Evolutionary conservation across 495 filamentous ascomycete genomes (phyloP).

Genomic region (Aspergillus incahuasiensis): DNA sequence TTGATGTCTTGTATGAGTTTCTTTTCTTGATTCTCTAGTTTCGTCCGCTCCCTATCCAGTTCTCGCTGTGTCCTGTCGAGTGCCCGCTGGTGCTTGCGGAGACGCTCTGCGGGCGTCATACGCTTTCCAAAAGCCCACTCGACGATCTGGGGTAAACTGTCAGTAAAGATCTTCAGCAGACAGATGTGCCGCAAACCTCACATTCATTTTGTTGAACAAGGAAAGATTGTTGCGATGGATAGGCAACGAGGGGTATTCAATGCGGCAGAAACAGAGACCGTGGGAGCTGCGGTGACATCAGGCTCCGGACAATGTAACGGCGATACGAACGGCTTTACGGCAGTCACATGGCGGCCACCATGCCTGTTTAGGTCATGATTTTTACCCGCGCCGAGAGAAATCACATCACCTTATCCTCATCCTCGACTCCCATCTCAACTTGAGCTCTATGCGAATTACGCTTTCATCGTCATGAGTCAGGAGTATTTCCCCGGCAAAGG

Average conservation of each 20-base stretch:
- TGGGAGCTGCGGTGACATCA: constrained; percentile 29
- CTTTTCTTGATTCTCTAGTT: constrained; percentile 98
- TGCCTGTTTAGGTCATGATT: constrained; percentile 12
- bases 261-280: background rate
- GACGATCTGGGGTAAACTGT: constrained; percentile 57
- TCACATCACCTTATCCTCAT: constrained; percentile 4
- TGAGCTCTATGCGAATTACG: constrained; percentile 12
- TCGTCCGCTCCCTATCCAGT: constrained; percentile 86
- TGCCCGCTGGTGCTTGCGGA: constrained; percentile 94
- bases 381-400: constrained; percentile 13
- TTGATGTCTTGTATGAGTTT: constrained; percentile 93
- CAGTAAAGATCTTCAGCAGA: background rate
- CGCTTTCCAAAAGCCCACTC: constrained; percentile 99
- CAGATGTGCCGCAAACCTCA: constrained; percentile 25
- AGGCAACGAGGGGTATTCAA: background rate
- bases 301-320: constrained; percentile 8
- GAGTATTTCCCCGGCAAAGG: constrained; percentile 55
- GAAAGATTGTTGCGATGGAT: background rate
- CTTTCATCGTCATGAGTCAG: constrained; percentile 61
- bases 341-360: constrained; percentile 17
- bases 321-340: constrained; percentile 8
- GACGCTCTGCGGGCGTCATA: constrained; percentile 92
- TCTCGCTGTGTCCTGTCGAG: constrained; percentile 96
- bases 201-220: constrained; percentile 53
- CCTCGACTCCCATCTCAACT: background rate